A percentile compares a stretch with the other conserved stretches of the same genome.
phyloP scores from a whole-genome alignment of 31 red algal species.

The Bonnemaisonia californica region DNA sequence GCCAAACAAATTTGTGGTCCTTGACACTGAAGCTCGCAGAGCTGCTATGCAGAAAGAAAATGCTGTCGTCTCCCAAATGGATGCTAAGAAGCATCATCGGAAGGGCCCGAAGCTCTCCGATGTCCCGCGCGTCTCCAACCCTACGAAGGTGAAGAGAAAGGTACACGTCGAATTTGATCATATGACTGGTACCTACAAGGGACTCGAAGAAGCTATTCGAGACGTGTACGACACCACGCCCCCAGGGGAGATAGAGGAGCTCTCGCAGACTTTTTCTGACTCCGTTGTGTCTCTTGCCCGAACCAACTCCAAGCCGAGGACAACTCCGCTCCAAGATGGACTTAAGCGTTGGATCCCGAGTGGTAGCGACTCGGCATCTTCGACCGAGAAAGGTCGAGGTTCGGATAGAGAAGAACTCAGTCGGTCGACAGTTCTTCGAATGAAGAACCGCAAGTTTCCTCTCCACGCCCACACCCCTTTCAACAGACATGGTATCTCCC shows the following conservation, averaged over 20 bases:
- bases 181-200: constrained; percentile 74
- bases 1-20: constrained; percentile 51
- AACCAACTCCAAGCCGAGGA: not conserved
- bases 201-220: constrained; percentile 78
- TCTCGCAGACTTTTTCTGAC: constrained; percentile 60
- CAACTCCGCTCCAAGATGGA: constrained; percentile 12
- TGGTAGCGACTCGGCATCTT: not conserved
- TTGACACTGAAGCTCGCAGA: constrained; percentile 49
- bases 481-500: constrained; percentile 30
- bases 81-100: constrained; percentile 5
- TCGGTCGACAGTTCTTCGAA: constrained; percentile 48
- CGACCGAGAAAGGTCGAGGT: constrained; percentile 19
- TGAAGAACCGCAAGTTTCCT: constrained; percentile 58
- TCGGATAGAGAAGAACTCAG: constrained; percentile 54
- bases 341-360: constrained; percentile 4
- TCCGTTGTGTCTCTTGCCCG: constrained; percentile 27
- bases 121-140: constrained; percentile 61
- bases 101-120: constrained; percentile 1
- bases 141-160: constrained; percentile 77
- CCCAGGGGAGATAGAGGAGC: constrained; percentile 41
- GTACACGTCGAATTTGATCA: constrained; percentile 84
- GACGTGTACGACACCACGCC: constrained; percentile 53
- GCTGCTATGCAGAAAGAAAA: constrained; percentile 44
- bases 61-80: not conserved
- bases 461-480: constrained; percentile 10